Percentiles rank a stretch among this genome's conserved stretches.
These are phyloP conservation scores for Syzygium aromaticum DNA, from an alignment of 345 rosid genomes.

Conservation along the genomic window DNA sequence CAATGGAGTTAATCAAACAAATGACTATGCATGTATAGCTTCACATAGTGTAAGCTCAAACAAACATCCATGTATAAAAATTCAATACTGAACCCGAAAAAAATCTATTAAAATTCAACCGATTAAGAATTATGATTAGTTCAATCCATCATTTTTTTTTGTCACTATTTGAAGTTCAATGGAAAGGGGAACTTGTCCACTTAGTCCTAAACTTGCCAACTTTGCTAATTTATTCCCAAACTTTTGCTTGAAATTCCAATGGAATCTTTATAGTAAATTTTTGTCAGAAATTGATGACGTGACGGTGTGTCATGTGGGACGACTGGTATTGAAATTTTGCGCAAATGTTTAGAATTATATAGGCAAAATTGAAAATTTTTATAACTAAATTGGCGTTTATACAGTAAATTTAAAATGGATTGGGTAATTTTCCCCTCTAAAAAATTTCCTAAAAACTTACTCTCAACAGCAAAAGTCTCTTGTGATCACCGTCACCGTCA, in stretches of 20 bases:
- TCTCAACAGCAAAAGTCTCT: neutral
- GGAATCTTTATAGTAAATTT: no score
- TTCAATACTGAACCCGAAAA: neutral
- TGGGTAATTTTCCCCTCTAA: no score
- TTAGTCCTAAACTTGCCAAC: no score
- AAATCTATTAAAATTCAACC: neutral
- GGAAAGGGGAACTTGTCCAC: neutral
- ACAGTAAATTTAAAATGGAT: no score
- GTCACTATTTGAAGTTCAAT: neutral
- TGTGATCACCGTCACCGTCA: neutral
- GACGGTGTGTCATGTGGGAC: no score
- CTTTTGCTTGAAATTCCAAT: fast-evolving
- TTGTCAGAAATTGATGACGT: neutral
- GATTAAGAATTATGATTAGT: neutral
- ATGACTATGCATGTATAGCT: no score
- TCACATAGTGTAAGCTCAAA: no score
- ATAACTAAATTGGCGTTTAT: no score
- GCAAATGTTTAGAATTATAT: no score
- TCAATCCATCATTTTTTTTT: neutral
- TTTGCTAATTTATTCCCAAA: neutral
- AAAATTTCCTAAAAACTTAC: neutral
- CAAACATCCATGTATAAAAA: neutral
- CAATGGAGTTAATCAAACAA: neutral
- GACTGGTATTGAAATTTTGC: no score
- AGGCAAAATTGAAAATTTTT: no score